These are phyloP conservation scores for Iberis pinnata DNA, from an alignment of 345 rosid species.

Conservation along the genomic window DNA sequence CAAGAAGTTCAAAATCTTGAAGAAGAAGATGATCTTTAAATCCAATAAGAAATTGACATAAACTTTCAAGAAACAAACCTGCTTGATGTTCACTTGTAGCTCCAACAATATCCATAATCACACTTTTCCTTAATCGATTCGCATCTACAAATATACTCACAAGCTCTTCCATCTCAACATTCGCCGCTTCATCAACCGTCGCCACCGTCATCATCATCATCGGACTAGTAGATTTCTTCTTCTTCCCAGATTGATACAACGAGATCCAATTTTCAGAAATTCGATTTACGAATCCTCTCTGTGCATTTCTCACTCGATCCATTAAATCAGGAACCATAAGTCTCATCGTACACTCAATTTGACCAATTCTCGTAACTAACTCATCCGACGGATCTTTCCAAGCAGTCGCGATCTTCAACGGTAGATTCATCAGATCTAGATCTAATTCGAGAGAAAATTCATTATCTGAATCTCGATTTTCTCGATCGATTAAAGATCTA, in stretches of 20 bases:
- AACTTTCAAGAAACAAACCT: slow-evolving; percentile 75
- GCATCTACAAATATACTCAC: slow-evolving; percentile 58
- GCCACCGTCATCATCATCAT: background rate
- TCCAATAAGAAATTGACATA: slow-evolving; percentile 76
- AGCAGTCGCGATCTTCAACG: slow-evolving; percentile 38
- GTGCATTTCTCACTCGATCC: slow-evolving; percentile 43
- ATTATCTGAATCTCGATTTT: slow-evolving; percentile 33
- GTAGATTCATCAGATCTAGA: slow-evolving; percentile 1
- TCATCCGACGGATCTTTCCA: slow-evolving; percentile 53
- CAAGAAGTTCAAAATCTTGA: slow-evolving; percentile 37
- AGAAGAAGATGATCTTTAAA: slow-evolving; percentile 47
- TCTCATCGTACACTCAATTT: slow-evolving; percentile 73
- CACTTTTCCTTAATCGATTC: slow-evolving; percentile 62
- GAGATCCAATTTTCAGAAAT: slow-evolving; percentile 44
- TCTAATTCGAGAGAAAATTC: too few species aligned
- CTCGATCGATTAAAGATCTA: slow-evolving; percentile 49
- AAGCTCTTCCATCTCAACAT: slow-evolving; percentile 60
- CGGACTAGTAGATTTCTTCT: slow-evolving; percentile 2
- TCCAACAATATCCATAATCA: slow-evolving; percentile 58
- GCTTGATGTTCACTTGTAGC: slow-evolving; percentile 53
- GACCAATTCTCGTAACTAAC: slow-evolving; percentile 43
- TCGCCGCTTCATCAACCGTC: slow-evolving; percentile 34
- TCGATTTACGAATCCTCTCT: slow-evolving; percentile 38
- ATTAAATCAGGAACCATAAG: slow-evolving; percentile 63
- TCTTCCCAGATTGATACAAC: slow-evolving; percentile 17